These are phyloP conservation scores for Apiotrichum brassicae DNA, from an alignment of 1,284 basidiomycete genomes.

Conservation along the genomic window DNA sequence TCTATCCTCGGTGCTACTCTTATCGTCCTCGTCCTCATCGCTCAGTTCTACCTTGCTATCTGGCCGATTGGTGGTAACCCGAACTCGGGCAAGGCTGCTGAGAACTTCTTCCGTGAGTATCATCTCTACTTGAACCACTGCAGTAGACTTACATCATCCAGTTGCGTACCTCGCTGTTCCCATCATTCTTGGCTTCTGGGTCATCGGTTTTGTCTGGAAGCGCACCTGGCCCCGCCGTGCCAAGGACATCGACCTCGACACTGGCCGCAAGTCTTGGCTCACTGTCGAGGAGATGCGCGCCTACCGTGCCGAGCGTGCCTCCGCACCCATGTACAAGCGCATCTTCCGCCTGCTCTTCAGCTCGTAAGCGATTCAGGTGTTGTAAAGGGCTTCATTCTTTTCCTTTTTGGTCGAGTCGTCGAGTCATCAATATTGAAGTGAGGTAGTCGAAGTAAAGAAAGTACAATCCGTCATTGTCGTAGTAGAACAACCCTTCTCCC, in stretches of 20 bases:
- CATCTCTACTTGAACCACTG: too few relatives aligned
- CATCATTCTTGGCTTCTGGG: conserved; percentile 41
- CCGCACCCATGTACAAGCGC: conserved; percentile 32
- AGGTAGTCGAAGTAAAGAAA: too few relatives aligned
- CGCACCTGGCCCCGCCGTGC: conserved; percentile 36
- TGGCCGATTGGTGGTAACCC: conserved; percentile 14
- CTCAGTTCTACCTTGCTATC: conserved; percentile 38
- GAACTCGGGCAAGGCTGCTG: conserved; percentile 31
- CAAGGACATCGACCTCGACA: conserved; percentile 47
- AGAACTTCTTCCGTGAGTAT: conserved; percentile 49
- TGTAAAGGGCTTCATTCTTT: too few relatives aligned
- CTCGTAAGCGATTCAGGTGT: too few relatives aligned
- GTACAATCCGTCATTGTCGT: too few relatives aligned
- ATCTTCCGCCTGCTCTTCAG: conserved; percentile 41
- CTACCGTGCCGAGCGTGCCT: conserved; percentile 27
- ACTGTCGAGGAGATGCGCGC: conserved; percentile 45
- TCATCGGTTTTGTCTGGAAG: conserved; percentile 41
- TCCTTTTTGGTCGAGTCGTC: too few relatives aligned
- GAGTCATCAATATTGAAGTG: too few relatives aligned
- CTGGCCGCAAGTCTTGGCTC: conserved; percentile 47
- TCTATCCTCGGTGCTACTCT: conserved; percentile 46
- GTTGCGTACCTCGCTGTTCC: conserved; percentile 45
- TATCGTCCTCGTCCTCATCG: conserved; percentile 36
- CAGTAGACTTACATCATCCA: too few relatives aligned
- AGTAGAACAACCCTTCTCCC: too few relatives aligned